phyloP scores from a whole-genome alignment of 2,329 filamentous ascomycete species.

The Fusarium sp. region DNA sequence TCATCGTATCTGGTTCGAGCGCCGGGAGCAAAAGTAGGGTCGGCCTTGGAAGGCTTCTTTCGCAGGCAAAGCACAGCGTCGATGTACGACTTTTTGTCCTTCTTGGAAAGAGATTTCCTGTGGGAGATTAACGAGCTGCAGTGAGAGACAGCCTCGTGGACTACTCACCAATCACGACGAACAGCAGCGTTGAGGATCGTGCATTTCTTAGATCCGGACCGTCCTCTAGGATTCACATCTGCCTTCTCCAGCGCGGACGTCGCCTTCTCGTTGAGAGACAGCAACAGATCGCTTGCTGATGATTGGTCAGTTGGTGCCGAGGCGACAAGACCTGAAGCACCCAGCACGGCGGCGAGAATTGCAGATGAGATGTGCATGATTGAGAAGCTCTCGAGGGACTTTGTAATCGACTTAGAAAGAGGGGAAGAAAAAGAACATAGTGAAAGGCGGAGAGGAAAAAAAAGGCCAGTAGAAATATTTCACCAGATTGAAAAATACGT shows the following conservation, averaged over 20 bases:
- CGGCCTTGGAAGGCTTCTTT: conserved; percentile 5
- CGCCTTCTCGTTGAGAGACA: background rate
- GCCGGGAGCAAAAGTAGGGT: conserved; percentile 6
- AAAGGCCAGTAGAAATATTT: background rate
- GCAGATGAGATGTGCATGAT: background rate
- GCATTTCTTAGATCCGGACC: background rate
- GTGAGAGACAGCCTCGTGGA: rapidly evolving
- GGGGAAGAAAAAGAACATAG: rapidly evolving
- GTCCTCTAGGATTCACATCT: rapidly evolving
- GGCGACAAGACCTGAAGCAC: background rate
- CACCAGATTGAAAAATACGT: background rate
- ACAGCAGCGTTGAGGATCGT: background rate
- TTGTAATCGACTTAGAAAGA: rapidly evolving
- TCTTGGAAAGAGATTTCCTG: background rate
- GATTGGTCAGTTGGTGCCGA: background rate
- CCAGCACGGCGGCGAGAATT: background rate
- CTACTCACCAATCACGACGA: conserved; percentile 1
- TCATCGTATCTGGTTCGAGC: conserved; percentile 17
- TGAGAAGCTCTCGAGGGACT: rapidly evolving
- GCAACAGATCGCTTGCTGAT: background rate
- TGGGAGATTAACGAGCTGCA: rapidly evolving
- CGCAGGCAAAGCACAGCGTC: conserved; percentile 3
- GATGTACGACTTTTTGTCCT: conserved; percentile 7
- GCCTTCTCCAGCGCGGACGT: background rate
- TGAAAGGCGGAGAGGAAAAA: background rate